phyloP scores from a whole-genome alignment of 2,329 filamentous ascomycete species.

The Dothideomycetes sp. region DNA sequence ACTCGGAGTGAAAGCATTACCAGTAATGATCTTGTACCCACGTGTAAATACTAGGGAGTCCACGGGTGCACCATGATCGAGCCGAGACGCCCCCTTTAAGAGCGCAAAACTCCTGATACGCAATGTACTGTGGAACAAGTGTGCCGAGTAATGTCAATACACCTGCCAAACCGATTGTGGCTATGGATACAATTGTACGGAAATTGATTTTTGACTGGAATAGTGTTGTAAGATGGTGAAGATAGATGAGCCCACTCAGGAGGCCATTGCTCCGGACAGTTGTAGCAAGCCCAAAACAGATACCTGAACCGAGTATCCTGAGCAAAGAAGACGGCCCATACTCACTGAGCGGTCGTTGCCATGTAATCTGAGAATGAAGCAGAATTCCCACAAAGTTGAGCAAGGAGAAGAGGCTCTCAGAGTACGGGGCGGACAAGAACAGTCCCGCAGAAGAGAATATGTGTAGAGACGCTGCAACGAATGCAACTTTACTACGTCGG shows the following conservation, averaged over 20 bases:
- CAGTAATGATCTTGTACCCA: conserved; percentile 89
- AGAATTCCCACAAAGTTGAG: conserved; percentile 67
- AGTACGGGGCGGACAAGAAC: conserved; percentile 80
- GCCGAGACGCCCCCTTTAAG: conserved; percentile 22
- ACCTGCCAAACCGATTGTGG: conserved; percentile 54
- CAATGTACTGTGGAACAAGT: conserved; percentile 61
- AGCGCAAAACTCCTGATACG: conserved; percentile 63
- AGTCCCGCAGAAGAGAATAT: conserved; percentile 79
- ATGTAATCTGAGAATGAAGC: conserved; percentile 40
- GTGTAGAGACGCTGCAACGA: conserved; percentile 64
- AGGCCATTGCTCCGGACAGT: conserved; percentile 78
- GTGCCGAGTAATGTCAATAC: conserved; percentile 58
- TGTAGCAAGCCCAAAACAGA: conserved; percentile 59
- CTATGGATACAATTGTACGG: conserved; percentile 21
- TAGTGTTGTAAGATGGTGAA: conserved; percentile 35
- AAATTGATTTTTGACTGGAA: background rate
- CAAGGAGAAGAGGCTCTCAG: conserved; percentile 69
- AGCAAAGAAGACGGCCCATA: background rate
- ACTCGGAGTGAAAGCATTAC: conserved; percentile 40
- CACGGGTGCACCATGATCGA: conserved; percentile 64
- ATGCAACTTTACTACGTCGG: conserved; percentile 43
- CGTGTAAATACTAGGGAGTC: conserved; percentile 78
- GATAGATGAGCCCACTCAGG: conserved; percentile 68
- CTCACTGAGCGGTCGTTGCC: background rate
- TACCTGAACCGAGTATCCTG: conserved; percentile 19